phyloP scores from a whole-genome alignment of 2,329 filamentous ascomycete species.

The Torrubiellomyces zombiae region DNA sequence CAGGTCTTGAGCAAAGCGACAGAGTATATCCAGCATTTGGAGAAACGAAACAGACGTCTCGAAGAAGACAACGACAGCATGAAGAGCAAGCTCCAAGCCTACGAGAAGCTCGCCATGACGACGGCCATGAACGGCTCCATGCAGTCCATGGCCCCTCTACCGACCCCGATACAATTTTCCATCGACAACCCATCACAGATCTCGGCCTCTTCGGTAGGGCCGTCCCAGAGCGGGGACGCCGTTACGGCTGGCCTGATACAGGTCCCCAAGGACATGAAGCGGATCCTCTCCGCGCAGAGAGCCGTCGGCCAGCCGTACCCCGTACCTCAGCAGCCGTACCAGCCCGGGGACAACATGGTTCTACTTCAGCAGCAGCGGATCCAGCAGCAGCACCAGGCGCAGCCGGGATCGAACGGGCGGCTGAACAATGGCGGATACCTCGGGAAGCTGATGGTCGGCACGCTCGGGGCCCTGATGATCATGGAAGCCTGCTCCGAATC shows the following conservation, averaged over 20 bases:
- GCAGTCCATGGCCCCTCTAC: conserved; percentile 35
- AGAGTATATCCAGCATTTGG: conserved; percentile 86
- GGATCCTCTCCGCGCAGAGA: conserved; percentile 40
- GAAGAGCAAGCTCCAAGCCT: conserved; percentile 59
- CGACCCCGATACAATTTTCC: conserved; percentile 34
- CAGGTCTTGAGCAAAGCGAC: conserved; percentile 81
- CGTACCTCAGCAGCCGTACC: conserved; percentile 30
- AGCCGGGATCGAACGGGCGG: conserved; percentile 36
- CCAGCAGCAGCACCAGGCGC: conserved; percentile 26
- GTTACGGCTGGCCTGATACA: conserved; percentile 42
- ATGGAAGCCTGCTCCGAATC: conserved; percentile 61
- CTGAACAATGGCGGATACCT: conserved; percentile 37
- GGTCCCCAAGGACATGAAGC: conserved; percentile 50
- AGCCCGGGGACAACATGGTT: conserved; percentile 23
- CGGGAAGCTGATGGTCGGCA: conserved; percentile 80
- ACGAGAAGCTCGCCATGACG: conserved; percentile 64
- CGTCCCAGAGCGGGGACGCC: conserved; percentile 22
- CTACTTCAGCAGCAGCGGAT: conserved; percentile 40
- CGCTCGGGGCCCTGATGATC: conserved; percentile 81
- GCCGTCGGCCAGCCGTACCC: conserved; percentile 37
- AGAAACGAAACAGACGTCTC: conserved; percentile 74
- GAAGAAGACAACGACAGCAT: conserved; percentile 66
- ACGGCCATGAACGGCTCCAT: conserved; percentile 51
- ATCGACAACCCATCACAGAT: conserved; percentile 26
- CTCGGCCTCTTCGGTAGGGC: conserved; percentile 26